Evolutionary conservation across 441 rosid genomes (phyloP), one percentile per base, ranked within the genome.

Genomic region (Gossypium laxum): DNA sequence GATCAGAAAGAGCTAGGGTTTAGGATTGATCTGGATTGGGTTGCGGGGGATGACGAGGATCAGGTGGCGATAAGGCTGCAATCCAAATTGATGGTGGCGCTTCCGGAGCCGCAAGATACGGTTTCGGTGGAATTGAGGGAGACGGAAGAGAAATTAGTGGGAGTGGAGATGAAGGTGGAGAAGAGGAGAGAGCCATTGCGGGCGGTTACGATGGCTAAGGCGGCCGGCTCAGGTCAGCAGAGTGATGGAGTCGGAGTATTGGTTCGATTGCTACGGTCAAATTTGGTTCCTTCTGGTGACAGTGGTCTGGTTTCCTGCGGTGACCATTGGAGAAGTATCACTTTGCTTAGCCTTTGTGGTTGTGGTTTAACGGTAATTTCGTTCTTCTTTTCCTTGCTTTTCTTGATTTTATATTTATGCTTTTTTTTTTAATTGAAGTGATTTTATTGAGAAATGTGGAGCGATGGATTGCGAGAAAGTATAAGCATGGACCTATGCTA

Each of bases 31-130:
- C 82, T 91, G 67, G 97, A 94, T 74, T 94, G 96, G 98, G 88
- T 87, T 6, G 79, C 91, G 8, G 90, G 86, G 0, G 98, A 94
- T 56, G 96, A 91, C 22, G 98, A 94, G 85, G 98, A 91, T 2
- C 96, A 89, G 84, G 85, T 89, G 75, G 96, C 95, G 43, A 70
- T 94, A 79, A 74, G 89, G 75, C 59, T 94, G 69, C 93, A 90
- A 82, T 91, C 98, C 47, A 96, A 94, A 82, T 75, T 90, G 71
- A 91, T 91, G 96, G 97, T 91, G 72, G 95, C 96, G 63, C 76
- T 90, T 74, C 98, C 98, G 14, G 77, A 76, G 72, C 97, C 96
- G 67, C 89, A 89, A 74, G 97, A 94, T 56, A 73, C 87, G 8
- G 98, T 94, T 17, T 77, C 74, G 59, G 85, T 91, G 65, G 88